Evolutionary conservation across 2,329 filamentous ascomycete species (phyloP).

Genomic region (Fusarium verrucosum): DNA sequence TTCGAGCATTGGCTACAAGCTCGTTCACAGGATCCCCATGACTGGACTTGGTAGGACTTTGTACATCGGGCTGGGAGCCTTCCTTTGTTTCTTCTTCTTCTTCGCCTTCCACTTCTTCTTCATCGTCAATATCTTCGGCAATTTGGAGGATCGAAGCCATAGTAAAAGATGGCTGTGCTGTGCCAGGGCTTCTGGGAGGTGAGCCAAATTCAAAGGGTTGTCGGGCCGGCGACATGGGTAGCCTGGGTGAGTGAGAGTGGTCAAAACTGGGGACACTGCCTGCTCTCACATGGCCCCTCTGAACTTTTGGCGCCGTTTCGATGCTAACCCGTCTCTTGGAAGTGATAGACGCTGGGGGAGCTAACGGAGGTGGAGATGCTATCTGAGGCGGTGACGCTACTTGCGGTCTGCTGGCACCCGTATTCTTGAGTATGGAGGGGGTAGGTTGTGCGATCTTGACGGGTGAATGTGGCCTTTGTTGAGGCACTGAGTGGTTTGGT

Average conservation of each 20-base stretch:
- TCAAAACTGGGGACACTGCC: conserved; percentile 53
- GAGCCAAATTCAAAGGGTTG: conserved; percentile 51
- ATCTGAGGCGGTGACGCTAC: conserved; percentile 49
- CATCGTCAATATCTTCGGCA: conserved; percentile 60
- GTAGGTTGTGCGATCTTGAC: conserved; percentile 51
- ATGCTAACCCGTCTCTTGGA: conserved; percentile 56
- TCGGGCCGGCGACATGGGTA: conserved; percentile 46
- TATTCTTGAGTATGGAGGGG: conserved; percentile 37
- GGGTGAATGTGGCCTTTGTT: conserved; percentile 61
- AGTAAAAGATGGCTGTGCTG: conserved; percentile 52
- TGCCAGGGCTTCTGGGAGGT: conserved; percentile 48
- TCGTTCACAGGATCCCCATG: conserved; percentile 73
- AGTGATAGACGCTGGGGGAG: conserved; percentile 44
- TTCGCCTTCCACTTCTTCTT: conserved; percentile 47
- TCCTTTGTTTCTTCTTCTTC: conserved; percentile 47
- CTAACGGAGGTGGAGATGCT: conserved; percentile 51
- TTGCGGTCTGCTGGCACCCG: conserved; percentile 43
- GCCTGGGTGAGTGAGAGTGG: conserved; percentile 48
- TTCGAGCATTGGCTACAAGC: conserved; percentile 84
- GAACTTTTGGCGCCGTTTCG: conserved; percentile 50
- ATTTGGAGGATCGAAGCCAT: conserved; percentile 67
- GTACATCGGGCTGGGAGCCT: conserved; percentile 50
- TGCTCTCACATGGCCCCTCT: conserved; percentile 53
- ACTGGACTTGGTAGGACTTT: conserved; percentile 67
- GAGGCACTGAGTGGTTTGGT: conserved; percentile 26